These are phyloP conservation scores for Rusavskia elegans DNA, from an alignment of 495 filamentous ascomycete species.

Conservation along the genomic window DNA sequence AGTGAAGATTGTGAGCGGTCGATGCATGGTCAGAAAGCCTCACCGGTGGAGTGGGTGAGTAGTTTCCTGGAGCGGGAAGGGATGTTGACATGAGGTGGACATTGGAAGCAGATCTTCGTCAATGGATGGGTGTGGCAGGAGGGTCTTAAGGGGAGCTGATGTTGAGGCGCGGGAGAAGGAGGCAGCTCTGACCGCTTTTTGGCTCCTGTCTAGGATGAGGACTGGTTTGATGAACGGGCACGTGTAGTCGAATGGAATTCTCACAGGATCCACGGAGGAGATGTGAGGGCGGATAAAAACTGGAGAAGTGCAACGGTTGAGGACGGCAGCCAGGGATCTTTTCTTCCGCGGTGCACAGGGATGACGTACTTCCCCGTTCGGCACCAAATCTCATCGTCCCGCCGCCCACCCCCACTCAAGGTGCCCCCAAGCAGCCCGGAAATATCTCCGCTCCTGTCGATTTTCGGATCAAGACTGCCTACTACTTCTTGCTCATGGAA, in stretches of 20 bases:
- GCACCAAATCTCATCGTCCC: too few relatives aligned
- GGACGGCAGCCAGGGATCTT: neutral
- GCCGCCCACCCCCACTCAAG: too few relatives aligned
- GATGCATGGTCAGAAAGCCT: constrained; percentile 23
- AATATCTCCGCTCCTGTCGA: too few relatives aligned
- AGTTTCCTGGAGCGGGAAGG: constrained; percentile 31
- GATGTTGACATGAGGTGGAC: constrained; percentile 40
- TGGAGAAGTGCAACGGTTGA: neutral
- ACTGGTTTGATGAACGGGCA: neutral
- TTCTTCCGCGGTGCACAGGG: too few relatives aligned
- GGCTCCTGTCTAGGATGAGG: too few relatives aligned
- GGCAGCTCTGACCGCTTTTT: neutral
- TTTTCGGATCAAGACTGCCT: too few relatives aligned
- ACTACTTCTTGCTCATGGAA: too few relatives aligned
- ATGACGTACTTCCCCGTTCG: too few relatives aligned
- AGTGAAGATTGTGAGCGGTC: constrained; percentile 27
- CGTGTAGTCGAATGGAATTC: neutral
- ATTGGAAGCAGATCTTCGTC: constrained; percentile 21
- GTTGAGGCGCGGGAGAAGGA: neutral
- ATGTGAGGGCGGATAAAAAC: neutral
- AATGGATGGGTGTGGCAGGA: neutral
- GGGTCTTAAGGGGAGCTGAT: neutral
- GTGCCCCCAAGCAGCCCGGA: too few relatives aligned
- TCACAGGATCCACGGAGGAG: neutral
- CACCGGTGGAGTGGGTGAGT: constrained; percentile 32